Percentiles rank a stretch among this genome's conserved stretches.
Conservation (phyloP, 2,329 filamentous ascomycete genomes). For the Boeremia lycopersici region DNA sequence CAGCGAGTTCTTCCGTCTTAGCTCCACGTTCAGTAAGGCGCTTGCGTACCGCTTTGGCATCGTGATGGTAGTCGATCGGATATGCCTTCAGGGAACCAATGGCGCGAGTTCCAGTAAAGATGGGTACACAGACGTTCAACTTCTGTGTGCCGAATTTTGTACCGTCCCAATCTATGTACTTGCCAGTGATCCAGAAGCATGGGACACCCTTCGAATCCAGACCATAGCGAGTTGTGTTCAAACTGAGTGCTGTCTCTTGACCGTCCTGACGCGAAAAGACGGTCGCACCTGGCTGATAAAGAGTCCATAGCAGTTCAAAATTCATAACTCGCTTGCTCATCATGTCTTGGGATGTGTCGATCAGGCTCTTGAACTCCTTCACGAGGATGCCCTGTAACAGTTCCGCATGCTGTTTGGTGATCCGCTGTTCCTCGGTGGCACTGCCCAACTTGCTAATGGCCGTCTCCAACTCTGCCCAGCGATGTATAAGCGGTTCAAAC, state of each 20-base stretch:
- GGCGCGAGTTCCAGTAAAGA: conserved; percentile 77
- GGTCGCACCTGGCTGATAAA: conserved; percentile 46
- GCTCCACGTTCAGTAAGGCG: conserved; percentile 78
- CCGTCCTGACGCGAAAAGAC: conserved; percentile 33
- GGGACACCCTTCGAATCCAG: conserved; percentile 16
- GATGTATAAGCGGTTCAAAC: conserved; percentile 69
- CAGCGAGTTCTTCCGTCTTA: conserved; percentile 76
- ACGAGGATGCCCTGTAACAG: conserved; percentile 46
- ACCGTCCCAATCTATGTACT: conserved; percentile 43
- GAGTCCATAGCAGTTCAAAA: conserved; percentile 51
- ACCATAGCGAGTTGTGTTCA: conserved; percentile 26
- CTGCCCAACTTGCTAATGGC: conserved; percentile 9
- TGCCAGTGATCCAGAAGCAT: conserved; percentile 31
- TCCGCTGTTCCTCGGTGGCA: conserved; percentile 23
- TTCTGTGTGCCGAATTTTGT: conserved; percentile 32
- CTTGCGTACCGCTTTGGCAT: conserved; percentile 66
- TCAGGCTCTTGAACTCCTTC: conserved; percentile 47
- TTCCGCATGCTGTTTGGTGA: conserved; percentile 42
- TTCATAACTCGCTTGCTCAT: conserved; percentile 44
- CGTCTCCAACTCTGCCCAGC: conserved; percentile 56
- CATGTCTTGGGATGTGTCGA: conserved; percentile 48
- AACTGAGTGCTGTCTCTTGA: conserved; percentile 16
- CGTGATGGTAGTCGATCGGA: conserved; percentile 78
- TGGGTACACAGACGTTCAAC: conserved; percentile 27
- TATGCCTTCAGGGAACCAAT: conserved; percentile 78